Conservation (phyloP, 2,329 filamentous ascomycete genomes). For the Ilyonectria sp. region DNA sequence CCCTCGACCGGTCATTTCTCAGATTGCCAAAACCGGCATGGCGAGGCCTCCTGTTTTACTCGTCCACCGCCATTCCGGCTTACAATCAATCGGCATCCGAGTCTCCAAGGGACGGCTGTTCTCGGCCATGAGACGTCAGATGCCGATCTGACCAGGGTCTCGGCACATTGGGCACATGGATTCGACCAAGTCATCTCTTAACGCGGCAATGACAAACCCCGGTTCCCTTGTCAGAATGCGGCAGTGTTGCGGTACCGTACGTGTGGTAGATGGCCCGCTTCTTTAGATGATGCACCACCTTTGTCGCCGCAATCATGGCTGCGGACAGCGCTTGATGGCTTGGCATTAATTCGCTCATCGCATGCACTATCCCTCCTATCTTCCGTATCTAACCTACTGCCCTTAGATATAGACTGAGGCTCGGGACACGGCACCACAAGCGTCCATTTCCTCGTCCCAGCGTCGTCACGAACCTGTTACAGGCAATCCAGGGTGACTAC, state of each 20-base stretch:
- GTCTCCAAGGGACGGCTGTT: constrained; percentile 20
- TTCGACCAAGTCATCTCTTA: constrained; percentile 28
- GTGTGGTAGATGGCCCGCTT: constrained; percentile 24
- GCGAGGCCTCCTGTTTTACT: constrained; percentile 25
- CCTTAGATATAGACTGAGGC: not conserved
- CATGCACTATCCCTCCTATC: constrained; percentile 19
- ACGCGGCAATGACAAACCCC: constrained; percentile 29
- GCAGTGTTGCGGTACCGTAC: constrained; percentile 27
- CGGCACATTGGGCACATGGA: constrained; percentile 8
- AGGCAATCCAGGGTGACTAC: not conserved
- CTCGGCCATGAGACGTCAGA: constrained; percentile 35
- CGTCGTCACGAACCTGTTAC: not conserved
- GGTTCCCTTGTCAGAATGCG: constrained; percentile 10
- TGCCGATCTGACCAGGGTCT: constrained; percentile 28
- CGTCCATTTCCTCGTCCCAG: constrained; percentile 18
- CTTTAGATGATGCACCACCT: constrained; percentile 35
- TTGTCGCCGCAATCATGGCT: constrained; percentile 29
- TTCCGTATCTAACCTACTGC: constrained; percentile 18
- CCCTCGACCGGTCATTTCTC: not conserved
- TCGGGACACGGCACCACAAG: constrained; percentile 34
- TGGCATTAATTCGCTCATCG: constrained; percentile 43
- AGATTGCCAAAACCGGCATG: constrained; percentile 20
- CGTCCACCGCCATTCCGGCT: constrained; percentile 40
- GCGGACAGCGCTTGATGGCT: constrained; percentile 24
- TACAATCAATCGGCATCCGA: not conserved